Base-by-base conservation (phyloP, 805 yeast species). In the Danielozyma ontarioensis region DNA sequence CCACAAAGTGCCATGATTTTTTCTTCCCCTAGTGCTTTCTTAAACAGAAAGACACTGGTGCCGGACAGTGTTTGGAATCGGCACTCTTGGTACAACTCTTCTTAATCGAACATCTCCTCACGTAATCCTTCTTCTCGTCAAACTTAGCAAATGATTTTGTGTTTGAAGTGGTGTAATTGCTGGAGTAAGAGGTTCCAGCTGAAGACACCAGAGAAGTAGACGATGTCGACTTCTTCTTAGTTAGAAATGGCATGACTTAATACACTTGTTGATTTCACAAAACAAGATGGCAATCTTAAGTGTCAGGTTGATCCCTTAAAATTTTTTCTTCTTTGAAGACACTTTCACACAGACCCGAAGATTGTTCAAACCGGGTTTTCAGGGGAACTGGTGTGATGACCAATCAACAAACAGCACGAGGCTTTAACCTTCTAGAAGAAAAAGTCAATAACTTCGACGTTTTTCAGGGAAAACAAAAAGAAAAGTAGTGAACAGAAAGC, bases 41-140 rank as follows among this genome's bases (percentile, higher is more conserved):
- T 48, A 66, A 51, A 41, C 70, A 64, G 44, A 66, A 63, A 29
- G 62, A 54, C 21, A 64, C 60, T 10, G 55, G 30, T 16, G 40
- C 51, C 16, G 68, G 57, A 11, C 46, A 37, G 12, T 41, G 58
- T 30, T 45, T 34, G 41, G 41, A 44, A 31, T 48, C 21, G 35
- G 42, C 35, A 35, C 38, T 28, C 35, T 35, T 27, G 26, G 21
- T 31, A 15, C 42, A 23, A 8, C 40, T 39, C 24, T 48, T 42
- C 44, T 55, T 62, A 40, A 51, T 28, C 29, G 57, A 53, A 47
- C 70, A 66, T 35, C 72, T 51, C 37, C 58, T 59, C n/a, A 47
- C 57, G 44, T 66, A 66, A 41, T 66, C 72, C 45, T 65, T 64
- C 55, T 66, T 66, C 40, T 66, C 72, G 41, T 66, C 72, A 45